A percentile compares a stretch with the other conserved stretches of the same genome.
Conservation (phyloP, 179 eudicot species). For the Corrigiola litoralis region DNA sequence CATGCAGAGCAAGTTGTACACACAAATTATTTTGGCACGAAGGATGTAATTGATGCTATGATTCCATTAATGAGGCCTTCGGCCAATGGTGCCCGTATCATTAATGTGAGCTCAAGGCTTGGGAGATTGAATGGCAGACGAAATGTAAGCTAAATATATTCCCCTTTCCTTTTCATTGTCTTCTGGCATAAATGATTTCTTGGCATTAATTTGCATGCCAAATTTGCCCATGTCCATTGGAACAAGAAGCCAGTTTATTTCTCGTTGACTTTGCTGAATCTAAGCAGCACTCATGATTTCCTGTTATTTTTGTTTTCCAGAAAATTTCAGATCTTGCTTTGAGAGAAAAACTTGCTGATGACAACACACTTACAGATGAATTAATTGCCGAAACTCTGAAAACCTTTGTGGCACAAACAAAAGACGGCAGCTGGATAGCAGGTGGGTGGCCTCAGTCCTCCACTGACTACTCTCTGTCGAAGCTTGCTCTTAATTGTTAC, state of each 20-base stretch:
- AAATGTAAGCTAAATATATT: conserved; percentile 51
- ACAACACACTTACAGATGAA: conserved; percentile 60
- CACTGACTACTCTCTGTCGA: conserved; percentile 85
- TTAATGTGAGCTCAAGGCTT: conserved; percentile 78
- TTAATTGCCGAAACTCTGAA: conserved; percentile 49
- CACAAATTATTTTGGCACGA: conserved; percentile 87
- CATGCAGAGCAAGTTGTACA: conserved; percentile 65
- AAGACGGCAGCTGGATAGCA: conserved; percentile 65
- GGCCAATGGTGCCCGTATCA: conserved; percentile 71
- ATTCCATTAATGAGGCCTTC: conserved; percentile 86
- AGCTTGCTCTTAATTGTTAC: conserved; percentile 82
- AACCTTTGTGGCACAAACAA: conserved; percentile 62
- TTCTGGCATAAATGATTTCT: background rate
- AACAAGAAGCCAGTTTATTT: background rate
- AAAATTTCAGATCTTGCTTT: conserved; percentile 52
- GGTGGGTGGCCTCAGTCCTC: conserved; percentile 74
- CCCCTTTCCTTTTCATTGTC: background rate
- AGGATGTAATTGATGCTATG: conserved; percentile 65
- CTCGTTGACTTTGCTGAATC: background rate
- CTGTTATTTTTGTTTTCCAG: conserved; percentile 36
- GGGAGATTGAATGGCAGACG: conserved; percentile 81
- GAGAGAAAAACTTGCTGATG: conserved; percentile 65
- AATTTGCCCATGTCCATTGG: background rate
- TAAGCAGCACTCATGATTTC: background rate
- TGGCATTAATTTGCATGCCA: too few relatives aligned